A percentile compares a stretch with the other conserved stretches of the same genome.
phyloP scores from a whole-genome alignment of 768 basidiomycete genomes.

The Pisolithus tinctorius region DNA sequence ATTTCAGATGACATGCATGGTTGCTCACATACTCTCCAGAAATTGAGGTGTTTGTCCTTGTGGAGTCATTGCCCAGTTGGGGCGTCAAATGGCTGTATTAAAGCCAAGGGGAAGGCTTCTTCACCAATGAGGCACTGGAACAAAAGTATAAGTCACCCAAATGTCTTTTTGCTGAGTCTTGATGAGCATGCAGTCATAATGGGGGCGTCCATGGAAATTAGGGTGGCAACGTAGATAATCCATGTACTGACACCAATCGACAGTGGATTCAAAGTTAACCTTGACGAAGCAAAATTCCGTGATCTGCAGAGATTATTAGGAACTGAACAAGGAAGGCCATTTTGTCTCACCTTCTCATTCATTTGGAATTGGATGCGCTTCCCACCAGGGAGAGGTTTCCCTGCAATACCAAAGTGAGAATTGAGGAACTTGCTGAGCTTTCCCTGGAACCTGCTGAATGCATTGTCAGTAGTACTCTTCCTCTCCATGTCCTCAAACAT shows the following conservation, averaged over 20 bases:
- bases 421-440: not conserved
- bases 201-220: conserved; percentile 4
- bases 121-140: conserved; percentile 11
- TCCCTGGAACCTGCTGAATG: not conserved
- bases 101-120: conserved; percentile 8
- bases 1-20: conserved; percentile 11
- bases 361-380: not conserved
- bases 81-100: conserved; percentile 14
- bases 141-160: conserved; percentile 14
- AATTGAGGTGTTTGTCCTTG: conserved; percentile 19
- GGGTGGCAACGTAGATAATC: conserved; percentile 14
- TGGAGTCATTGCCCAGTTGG: conserved; percentile 1
- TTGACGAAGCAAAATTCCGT: conserved; percentile 2
- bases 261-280: conserved; percentile 13
- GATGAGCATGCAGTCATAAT: conserved; percentile 23
- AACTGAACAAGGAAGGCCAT: not conserved
- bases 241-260: conserved; percentile 6
- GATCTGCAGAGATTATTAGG: not conserved
- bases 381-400: not conserved
- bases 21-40: conserved; percentile 11
- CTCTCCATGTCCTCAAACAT: not conserved
- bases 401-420: not conserved
- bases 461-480: not conserved
- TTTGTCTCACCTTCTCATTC: not conserved
- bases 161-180: conserved; percentile 8